Conservation (phyloP, 2,329 filamentous ascomycete genomes). For the Penicillium sp. region DNA sequence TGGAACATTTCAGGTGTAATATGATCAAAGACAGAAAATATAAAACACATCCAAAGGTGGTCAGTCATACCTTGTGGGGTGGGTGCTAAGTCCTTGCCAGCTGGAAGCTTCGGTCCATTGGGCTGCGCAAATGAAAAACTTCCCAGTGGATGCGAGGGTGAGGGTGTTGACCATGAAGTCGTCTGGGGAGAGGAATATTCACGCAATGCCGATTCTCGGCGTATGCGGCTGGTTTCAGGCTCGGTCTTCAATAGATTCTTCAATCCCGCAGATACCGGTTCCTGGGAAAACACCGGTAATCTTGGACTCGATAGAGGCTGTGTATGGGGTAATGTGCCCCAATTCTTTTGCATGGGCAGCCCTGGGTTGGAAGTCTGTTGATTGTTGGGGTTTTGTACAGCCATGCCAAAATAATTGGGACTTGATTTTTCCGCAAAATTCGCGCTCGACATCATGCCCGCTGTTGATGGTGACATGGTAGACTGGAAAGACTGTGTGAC, state of each 20-base stretch:
- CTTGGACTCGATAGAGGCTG: slow-evolving; percentile 59
- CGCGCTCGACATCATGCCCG: slow-evolving; percentile 16
- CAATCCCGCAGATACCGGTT: slow-evolving; percentile 80
- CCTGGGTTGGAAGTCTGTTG: slow-evolving; percentile 60
- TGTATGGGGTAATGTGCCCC: slow-evolving; percentile 68
- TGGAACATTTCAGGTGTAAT: neutral
- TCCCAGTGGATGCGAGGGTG: slow-evolving; percentile 1
- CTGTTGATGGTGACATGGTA: slow-evolving; percentile 22
- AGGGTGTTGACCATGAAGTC: slow-evolving; percentile 1
- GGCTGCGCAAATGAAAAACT: neutral
- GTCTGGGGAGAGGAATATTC: slow-evolving; percentile 14
- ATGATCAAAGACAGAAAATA: neutral
- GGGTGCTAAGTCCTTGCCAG: neutral
- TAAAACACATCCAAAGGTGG: neutral
- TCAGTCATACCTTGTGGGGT: slow-evolving; percentile 8
- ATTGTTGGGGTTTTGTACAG: slow-evolving; percentile 60
- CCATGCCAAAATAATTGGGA: slow-evolving; percentile 84
- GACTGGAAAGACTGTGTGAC: slow-evolving; percentile 17
- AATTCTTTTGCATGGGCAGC: slow-evolving; percentile 65
- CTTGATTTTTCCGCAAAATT: slow-evolving; percentile 48
- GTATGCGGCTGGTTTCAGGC: slow-evolving; percentile 19
- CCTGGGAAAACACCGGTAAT: slow-evolving; percentile 47
- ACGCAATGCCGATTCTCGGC: slow-evolving; percentile 20
- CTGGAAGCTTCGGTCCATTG: neutral
- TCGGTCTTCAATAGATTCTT: slow-evolving; percentile 60